These are phyloP conservation scores for Calonectria multiphialidica DNA, from an alignment of 2,329 filamentous ascomycete genomes.

Conservation along the genomic window DNA sequence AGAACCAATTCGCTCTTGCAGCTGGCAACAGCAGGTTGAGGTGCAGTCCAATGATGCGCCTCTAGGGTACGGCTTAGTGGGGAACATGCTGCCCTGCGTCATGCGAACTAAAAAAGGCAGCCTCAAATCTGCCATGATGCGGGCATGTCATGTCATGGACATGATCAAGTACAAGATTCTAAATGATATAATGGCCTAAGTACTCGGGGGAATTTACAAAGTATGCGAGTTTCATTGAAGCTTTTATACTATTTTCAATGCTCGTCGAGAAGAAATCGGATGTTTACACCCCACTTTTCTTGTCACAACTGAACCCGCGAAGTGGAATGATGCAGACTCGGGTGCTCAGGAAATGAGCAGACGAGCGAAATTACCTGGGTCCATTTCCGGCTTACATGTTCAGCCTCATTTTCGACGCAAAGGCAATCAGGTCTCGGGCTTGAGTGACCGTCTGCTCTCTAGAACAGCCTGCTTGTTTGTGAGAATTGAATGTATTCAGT, in stretches of 20 bases:
- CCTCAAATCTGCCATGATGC: too few relatives aligned
- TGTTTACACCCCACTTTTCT: not conserved
- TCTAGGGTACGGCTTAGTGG: too few relatives aligned
- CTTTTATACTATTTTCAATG: not conserved
- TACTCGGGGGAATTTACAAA: not conserved
- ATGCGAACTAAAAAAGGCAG: too few relatives aligned
- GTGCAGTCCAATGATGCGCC: too few relatives aligned
- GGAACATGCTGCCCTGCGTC: too few relatives aligned
- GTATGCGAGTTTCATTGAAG: not conserved
- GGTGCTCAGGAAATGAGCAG: not conserved
- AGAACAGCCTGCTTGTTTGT: too few relatives aligned
- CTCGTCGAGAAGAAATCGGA: not conserved
- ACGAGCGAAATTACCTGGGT: not conserved
- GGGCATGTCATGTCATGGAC: too few relatives aligned
- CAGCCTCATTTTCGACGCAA: not conserved
- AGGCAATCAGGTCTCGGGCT: not conserved
- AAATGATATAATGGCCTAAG: not conserved
- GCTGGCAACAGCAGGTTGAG: too few relatives aligned
- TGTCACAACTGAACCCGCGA: not conserved
- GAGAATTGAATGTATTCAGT: too few relatives aligned
- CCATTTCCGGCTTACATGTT: not conserved
- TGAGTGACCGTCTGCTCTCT: not conserved
- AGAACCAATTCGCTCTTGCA: too few relatives aligned
- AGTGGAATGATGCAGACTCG: slow-evolving; percentile 23
- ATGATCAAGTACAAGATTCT: too few relatives aligned